Percentiles rank a stretch among this genome's conserved stretches.
phyloP scores from a whole-genome alignment of 371 early-diverging fungal species.

The Syncephalastrum contaminatum region DNA sequence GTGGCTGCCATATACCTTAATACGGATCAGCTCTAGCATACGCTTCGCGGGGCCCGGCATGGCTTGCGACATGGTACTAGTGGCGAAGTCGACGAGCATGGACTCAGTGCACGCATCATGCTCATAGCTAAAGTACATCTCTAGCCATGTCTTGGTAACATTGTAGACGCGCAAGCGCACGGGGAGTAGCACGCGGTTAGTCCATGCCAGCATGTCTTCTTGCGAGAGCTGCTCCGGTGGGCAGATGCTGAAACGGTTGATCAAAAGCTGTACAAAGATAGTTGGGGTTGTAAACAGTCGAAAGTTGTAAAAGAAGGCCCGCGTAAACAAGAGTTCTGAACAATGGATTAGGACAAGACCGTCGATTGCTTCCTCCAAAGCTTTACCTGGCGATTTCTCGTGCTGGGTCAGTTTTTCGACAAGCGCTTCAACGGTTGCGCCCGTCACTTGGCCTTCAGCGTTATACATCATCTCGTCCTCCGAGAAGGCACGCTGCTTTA shows the following conservation, averaged over 20 bases:
- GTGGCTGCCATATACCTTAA: not conserved
- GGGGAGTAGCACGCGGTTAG: constrained; percentile 79
- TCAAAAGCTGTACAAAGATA: constrained; percentile 67
- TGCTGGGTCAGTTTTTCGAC: constrained; percentile 90
- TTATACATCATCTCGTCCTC: constrained; percentile 77
- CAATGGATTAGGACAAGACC: not conserved
- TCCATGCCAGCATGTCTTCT: constrained; percentile 76
- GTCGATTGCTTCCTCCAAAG: not conserved
- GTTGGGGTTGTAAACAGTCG: constrained; percentile 78
- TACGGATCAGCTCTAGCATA: constrained; percentile 37
- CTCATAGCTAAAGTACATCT: constrained; percentile 72
- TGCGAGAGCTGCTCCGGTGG: constrained; percentile 73
- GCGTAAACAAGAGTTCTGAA: constrained; percentile 74
- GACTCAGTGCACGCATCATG: constrained; percentile 48
- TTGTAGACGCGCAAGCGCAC: constrained; percentile 87
- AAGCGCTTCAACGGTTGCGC: constrained; percentile 82
- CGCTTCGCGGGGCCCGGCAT: constrained; percentile 48
- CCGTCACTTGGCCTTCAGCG: constrained; percentile 83
- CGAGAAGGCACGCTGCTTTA: constrained; percentile 57
- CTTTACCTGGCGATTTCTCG: constrained; percentile 57
- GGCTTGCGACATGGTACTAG: constrained; percentile 26
- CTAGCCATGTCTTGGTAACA: constrained; percentile 91
- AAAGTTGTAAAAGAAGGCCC: constrained; percentile 89
- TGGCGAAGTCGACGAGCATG: constrained; percentile 25
- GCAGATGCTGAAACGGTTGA: constrained; percentile 67